Conservation (phyloP, 2,329 filamentous ascomycete species). For the Aspergillus uvarum region DNA sequence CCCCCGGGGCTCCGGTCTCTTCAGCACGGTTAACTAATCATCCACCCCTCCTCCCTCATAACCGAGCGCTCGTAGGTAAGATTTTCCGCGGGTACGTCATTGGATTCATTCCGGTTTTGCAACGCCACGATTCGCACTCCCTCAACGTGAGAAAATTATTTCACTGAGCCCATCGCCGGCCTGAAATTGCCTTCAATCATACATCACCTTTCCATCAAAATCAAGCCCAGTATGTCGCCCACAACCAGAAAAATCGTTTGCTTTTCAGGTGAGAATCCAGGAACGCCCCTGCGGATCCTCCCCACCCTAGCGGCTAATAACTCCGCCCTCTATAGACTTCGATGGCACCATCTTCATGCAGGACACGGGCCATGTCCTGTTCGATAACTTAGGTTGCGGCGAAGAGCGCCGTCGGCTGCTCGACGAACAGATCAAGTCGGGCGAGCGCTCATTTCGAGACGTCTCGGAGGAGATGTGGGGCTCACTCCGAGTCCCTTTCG, state of each 20-base stretch:
- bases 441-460: conserved; percentile 66
- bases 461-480: conserved; percentile 73
- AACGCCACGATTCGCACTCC: neutral
- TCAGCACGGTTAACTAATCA: neutral
- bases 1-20: too few relatives aligned
- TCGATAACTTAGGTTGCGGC: conserved; percentile 65
- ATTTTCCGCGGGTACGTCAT: neutral
- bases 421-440: conserved; percentile 64
- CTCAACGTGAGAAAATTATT: neutral
- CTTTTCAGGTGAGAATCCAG: conserved; percentile 42
- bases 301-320: conserved; percentile 11
- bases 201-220: neutral
- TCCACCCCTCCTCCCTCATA: neutral
- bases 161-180: neutral
- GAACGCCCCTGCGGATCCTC: neutral
- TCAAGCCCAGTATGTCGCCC: conserved; percentile 9
- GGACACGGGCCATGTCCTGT: conserved; percentile 68
- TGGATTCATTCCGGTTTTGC: conserved; percentile 1
- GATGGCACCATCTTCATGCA: conserved; percentile 73
- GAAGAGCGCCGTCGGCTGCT: conserved; percentile 55
- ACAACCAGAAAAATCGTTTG: conserved; percentile 46
- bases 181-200: neutral
- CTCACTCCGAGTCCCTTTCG: conserved; percentile 65
- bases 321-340: conserved; percentile 53
- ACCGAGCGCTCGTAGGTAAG: neutral